Conservation (phyloP, 2,329 filamentous ascomycete species). For the Pyrenophora seminiperda region DNA sequence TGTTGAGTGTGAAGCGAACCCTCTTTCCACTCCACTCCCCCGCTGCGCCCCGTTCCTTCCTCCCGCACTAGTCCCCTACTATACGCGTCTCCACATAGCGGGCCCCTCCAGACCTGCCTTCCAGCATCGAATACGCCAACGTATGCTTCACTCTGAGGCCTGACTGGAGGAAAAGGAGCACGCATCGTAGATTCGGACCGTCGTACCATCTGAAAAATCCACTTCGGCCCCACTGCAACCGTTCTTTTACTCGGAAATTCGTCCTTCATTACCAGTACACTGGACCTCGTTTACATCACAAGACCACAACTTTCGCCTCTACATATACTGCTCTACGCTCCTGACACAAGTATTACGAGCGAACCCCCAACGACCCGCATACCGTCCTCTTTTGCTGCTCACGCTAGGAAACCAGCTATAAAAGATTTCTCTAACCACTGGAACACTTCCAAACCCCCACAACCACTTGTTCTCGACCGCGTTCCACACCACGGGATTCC, state of each 20-base stretch:
- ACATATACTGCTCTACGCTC: too few relatives aligned
- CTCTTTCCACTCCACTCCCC: conserved; percentile 2
- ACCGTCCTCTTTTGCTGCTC: too few relatives aligned
- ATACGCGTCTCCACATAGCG: conserved; percentile 6
- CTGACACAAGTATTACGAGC: too few relatives aligned
- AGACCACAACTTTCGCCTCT: background rate
- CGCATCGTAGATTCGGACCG: background rate
- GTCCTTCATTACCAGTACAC: background rate
- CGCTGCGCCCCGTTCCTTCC: conserved; percentile 5
- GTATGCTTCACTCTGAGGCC: background rate
- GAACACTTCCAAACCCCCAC: background rate
- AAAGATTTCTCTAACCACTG: too few relatives aligned
- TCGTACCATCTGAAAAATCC: background rate
- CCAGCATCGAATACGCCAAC: background rate
- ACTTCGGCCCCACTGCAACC: conserved; percentile 3
- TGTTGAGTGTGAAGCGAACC: conserved; percentile 13
- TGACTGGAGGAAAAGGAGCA: background rate
- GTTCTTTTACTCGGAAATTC: background rate
- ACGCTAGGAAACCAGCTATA: too few relatives aligned
- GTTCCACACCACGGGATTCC: too few relatives aligned
- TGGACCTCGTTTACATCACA: background rate
- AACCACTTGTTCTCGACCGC: background rate
- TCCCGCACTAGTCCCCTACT: conserved; percentile 6
- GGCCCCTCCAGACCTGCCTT: background rate
- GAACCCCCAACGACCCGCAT: too few relatives aligned